Conservation (phyloP, 805 yeast species). For the Yamadazyma phyllophila region DNA sequence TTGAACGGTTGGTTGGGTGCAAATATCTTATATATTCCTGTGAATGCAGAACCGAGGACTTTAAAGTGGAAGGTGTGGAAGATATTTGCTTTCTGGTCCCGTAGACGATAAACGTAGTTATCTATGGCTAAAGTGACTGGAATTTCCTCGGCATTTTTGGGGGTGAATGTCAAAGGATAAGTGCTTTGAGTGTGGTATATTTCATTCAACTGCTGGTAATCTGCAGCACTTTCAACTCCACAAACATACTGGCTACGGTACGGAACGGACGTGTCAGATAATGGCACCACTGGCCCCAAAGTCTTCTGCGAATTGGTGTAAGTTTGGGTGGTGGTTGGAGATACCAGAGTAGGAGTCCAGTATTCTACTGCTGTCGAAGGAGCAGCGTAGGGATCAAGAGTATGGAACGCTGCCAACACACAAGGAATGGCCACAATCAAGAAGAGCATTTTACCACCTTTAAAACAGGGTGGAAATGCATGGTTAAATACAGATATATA, state of each 20-base stretch:
- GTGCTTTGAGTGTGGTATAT: conserved; percentile 5
- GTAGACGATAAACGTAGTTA: conserved; percentile 1
- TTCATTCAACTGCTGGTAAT: not conserved
- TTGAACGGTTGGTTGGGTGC: conserved; percentile 3
- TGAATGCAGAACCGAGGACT: not conserved
- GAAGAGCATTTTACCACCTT: not conserved
- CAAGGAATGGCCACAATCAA: not conserved
- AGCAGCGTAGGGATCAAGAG: conserved; percentile 1
- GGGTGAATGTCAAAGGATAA: conserved; percentile 1
- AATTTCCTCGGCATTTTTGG: not conserved
- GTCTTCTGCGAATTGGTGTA: not conserved
- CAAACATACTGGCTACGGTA: conserved; percentile 1
- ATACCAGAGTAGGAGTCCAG: not conserved
- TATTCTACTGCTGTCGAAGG: not conserved
- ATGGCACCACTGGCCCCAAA: not conserved
- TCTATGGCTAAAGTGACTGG: conserved; percentile 1
- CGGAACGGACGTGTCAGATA: not conserved
- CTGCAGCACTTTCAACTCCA: not conserved
- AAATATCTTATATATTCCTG: conserved; percentile 3
- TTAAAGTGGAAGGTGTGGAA: conserved; percentile 3
- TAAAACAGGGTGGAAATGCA: not conserved
- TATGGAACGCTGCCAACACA: not conserved
- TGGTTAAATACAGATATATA: not conserved
- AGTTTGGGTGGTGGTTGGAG: not conserved
- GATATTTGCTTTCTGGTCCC: not conserved